Conservation (phyloP, 1,139 yeast genomes). For the Tardiomyces blankii region DNA sequence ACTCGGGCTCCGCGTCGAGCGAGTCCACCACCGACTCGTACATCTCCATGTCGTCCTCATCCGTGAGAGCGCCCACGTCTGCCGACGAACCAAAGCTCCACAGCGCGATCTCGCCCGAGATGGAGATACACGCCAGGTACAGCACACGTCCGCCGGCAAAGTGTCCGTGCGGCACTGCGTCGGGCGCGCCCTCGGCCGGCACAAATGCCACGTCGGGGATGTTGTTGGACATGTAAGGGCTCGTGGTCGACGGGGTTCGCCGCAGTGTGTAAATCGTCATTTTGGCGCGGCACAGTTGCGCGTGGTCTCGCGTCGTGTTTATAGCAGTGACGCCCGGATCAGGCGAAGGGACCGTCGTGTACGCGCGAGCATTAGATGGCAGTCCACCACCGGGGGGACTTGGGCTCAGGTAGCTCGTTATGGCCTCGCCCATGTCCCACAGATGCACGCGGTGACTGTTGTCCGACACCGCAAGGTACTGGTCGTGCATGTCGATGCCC, state of each 20-base stretch:
- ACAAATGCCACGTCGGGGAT: constrained; percentile 46
- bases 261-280: too few relatives aligned
- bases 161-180: constrained; percentile 3
- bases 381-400: too few relatives aligned
- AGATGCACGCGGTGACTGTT: constrained; percentile 41
- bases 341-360: too few relatives aligned
- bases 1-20: background rate
- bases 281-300: too few relatives aligned
- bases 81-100: background rate
- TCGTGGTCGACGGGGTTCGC: background rate
- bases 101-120: constrained; percentile 14
- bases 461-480: constrained; percentile 44
- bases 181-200: constrained; percentile 13
- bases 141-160: constrained; percentile 2
- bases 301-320: too few relatives aligned
- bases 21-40: background rate
- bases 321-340: too few relatives aligned
- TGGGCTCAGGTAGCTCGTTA: constrained; percentile 13
- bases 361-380: too few relatives aligned
- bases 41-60: background rate
- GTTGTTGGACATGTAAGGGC: constrained; percentile 40
- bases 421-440: constrained; percentile 14
- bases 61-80: background rate
- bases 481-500: constrained; percentile 45
- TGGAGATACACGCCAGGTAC: constrained; percentile 16